These are phyloP conservation scores for Calonectria montana DNA, from an alignment of 2,329 filamentous ascomycete species.

Conservation along the genomic window DNA sequence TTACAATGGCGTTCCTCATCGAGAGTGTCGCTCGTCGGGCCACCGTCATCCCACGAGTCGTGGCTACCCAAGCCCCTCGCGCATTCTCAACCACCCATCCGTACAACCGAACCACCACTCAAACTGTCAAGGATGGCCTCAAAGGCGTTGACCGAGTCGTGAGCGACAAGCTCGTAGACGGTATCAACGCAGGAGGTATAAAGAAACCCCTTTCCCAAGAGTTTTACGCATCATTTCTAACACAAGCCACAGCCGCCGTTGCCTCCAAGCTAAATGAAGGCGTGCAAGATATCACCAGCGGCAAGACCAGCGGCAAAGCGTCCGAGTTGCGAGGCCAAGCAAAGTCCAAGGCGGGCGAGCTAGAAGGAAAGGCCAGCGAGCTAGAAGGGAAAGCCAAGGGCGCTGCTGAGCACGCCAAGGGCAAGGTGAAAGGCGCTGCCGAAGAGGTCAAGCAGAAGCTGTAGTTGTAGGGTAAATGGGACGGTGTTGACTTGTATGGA, in stretches of 20 bases:
- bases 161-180: conserved; percentile 70
- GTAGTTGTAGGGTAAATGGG: conserved; percentile 16
- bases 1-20: conserved; percentile 66
- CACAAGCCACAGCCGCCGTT: conserved; percentile 47
- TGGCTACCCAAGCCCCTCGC: conserved; percentile 55
- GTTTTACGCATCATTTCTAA: conserved; percentile 16
- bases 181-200: conserved; percentile 67
- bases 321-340: conserved; percentile 52
- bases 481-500: background rate
- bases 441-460: conserved; percentile 53
- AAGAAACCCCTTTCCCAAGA: background rate
- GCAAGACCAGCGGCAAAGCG: conserved; percentile 48
- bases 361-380: conserved; percentile 58
- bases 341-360: conserved; percentile 50
- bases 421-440: conserved; percentile 55
- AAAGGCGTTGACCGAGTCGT: conserved; percentile 71
- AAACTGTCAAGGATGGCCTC: conserved; percentile 68
- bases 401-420: conserved; percentile 52
- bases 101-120: conserved; percentile 61
- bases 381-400: conserved; percentile 58
- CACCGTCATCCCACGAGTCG: conserved; percentile 51
- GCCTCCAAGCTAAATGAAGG: conserved; percentile 62
- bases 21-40: conserved; percentile 57
- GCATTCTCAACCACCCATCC: conserved; percentile 62
- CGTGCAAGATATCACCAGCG: conserved; percentile 47